These are phyloP conservation scores for Pseudocercospora musae DNA, from an alignment of 2,329 filamentous ascomycete genomes.

Conservation along the genomic window DNA sequence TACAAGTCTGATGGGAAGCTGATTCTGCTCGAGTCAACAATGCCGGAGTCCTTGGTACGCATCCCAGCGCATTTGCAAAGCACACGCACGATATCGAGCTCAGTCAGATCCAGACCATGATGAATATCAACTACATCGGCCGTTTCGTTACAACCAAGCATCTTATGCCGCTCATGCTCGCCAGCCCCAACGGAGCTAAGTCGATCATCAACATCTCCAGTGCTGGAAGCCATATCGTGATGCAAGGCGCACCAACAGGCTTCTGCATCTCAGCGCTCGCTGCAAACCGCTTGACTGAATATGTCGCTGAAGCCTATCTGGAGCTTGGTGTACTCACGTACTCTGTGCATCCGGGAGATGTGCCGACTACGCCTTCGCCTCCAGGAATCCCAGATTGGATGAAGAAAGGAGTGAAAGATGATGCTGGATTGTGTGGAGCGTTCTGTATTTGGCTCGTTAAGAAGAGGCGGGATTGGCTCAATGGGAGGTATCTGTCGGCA, in stretches of 20 bases:
- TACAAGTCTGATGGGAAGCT: background rate
- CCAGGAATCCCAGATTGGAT: constrained; percentile 32
- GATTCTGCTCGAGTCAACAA: constrained; percentile 12
- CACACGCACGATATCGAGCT: constrained; percentile 10
- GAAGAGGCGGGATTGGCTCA: constrained; percentile 38
- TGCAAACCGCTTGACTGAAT: constrained; percentile 34
- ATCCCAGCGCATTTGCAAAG: constrained; percentile 4
- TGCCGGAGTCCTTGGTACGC: constrained; percentile 7
- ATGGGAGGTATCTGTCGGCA: constrained; percentile 36
- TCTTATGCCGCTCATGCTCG: constrained; percentile 19
- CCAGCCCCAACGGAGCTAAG: background rate
- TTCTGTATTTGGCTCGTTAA: constrained; percentile 32
- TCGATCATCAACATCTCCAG: constrained; percentile 33
- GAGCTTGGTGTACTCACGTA: constrained; percentile 26
- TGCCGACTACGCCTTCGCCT: constrained; percentile 31
- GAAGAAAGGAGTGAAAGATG: constrained; percentile 23
- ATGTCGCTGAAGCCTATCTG: constrained; percentile 33
- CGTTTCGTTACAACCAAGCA: constrained; percentile 20
- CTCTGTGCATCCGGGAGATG: constrained; percentile 35
- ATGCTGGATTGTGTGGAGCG: constrained; percentile 27
- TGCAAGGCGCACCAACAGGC: constrained; percentile 32
- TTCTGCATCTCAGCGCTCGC: constrained; percentile 36
- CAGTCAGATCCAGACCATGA: constrained; percentile 12
- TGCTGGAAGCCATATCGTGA: constrained; percentile 28
- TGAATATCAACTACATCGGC: constrained; percentile 15